A percentile compares a stretch with the other conserved stretches of the same genome.
These are phyloP conservation scores for Dactylonectria macrodidyma DNA, from an alignment of 2,329 filamentous ascomycete species.

Conservation along the genomic window DNA sequence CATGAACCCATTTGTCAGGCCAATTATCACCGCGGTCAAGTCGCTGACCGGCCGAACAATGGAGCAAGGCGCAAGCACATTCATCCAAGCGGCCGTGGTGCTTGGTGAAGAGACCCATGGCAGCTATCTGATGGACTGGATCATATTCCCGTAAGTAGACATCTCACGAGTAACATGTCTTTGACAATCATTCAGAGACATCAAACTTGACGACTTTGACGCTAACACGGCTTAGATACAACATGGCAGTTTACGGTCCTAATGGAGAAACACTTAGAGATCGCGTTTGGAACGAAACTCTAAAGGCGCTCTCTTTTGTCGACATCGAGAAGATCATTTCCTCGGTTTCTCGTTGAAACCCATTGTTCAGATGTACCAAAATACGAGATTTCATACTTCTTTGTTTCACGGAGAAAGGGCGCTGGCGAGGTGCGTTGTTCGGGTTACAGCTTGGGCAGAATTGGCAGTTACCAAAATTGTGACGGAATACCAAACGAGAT, in stretches of 20 bases:
- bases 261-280: slow-evolving; percentile 54
- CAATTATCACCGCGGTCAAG: slow-evolving; percentile 26
- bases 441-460: no score
- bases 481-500: no score
- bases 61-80: slow-evolving; percentile 37
- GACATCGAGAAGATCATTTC: slow-evolving; percentile 37
- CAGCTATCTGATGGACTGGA: slow-evolving; percentile 44
- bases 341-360: slow-evolving; percentile 27
- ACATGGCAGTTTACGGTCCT: slow-evolving; percentile 50
- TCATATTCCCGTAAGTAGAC: slow-evolving; percentile 42
- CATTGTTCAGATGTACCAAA: neutral
- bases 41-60: slow-evolving; percentile 31
- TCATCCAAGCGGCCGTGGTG: slow-evolving; percentile 42
- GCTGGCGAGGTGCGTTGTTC: neutral
- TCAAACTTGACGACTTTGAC: neutral
- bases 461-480: no score
- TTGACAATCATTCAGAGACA: neutral
- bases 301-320: slow-evolving; percentile 54
- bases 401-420: neutral
- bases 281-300: slow-evolving; percentile 57
- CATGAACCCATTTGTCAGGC: slow-evolving; percentile 33
- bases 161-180: neutral
- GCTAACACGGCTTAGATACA: slow-evolving; percentile 49
- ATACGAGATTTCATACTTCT: neutral
- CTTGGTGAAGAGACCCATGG: slow-evolving; percentile 43